Evolutionary conservation across 108 stramenopile species (phyloP), one percentile per base, ranked within the genome.

Genomic region (Nitzschia putrida): DNA sequence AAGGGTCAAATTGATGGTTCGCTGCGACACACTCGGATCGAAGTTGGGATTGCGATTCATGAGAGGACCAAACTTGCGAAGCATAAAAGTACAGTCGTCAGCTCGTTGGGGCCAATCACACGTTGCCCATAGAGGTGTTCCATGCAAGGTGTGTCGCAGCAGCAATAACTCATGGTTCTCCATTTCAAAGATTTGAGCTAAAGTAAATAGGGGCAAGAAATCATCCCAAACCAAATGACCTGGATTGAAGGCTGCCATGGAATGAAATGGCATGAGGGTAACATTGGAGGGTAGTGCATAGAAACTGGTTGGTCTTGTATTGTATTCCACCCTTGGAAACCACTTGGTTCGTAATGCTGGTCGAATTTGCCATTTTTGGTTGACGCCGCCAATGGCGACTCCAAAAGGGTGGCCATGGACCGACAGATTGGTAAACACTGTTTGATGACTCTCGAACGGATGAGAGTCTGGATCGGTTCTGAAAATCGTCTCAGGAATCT

Each of bases 181-280:
- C 25, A 81, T 61, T 11, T 60, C 67, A 73, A 81, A 88, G 24
- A 77, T 74, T 16, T 66, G 68, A 41, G 82, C 25, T 3, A 88
- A 58, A 20, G 70, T 77, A 24, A 53, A 69, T 34, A 70, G 38
- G 11, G 76, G 69, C 47, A 71, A 59, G 26, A 70, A 71, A 44
- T 87, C 79, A 58, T 87, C 86, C 80, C 82, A 87, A 14, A 87
- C 57, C 55, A 81, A 68, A 68, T 84, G 83, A 54, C 83, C 83
- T 8, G 66, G 61, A 66, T 84, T 88, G 52, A 68, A 78, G 7
- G 73, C 82, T 0, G 83, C 81, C 47, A 88, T 58, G 41, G 79
- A 77, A 64, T 88, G 87, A 74, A 81, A 84, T 25, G 47, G 84
- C 20, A 85, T 64, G 68, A 82, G 47, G 8, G 83, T 69, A 1